Conservation (phyloP, 140 eudicot species). For the Bidens hawaiensis region DNA sequence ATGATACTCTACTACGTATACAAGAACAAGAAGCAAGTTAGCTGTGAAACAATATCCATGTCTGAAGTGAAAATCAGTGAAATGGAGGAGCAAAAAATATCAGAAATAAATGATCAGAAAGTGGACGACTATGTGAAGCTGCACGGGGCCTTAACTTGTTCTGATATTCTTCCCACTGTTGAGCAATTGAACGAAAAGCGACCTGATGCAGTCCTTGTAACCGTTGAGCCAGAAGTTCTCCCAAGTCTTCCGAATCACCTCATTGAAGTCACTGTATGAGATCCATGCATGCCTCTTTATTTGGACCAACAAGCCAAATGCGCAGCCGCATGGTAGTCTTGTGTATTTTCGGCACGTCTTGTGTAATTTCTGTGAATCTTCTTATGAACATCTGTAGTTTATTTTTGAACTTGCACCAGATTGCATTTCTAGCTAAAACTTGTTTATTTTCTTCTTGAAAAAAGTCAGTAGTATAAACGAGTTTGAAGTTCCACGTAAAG, state of each 20-base stretch:
- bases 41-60: neutral
- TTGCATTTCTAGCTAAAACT: neutral
- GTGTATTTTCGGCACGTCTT: neutral
- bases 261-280: slow-evolving; percentile 15
- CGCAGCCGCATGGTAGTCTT: neutral
- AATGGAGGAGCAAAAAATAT: slow-evolving; percentile 20
- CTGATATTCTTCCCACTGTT: slow-evolving; percentile 24
- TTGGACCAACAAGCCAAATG: neutral
- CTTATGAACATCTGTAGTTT: neutral
- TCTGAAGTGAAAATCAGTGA: neutral
- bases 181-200: neutral
- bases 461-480: neutral
- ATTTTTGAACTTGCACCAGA: neutral
- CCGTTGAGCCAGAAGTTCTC: slow-evolving; percentile 4
- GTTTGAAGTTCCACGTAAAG: neutral
- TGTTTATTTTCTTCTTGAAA: neutral
- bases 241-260: slow-evolving; percentile 14
- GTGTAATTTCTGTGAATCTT: no score
- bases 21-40: slow-evolving; percentile 21
- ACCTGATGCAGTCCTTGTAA: neutral
- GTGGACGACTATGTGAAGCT: slow-evolving; percentile 11
- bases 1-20: slow-evolving; percentile 24
- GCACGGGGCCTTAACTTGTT: slow-evolving; percentile 20
- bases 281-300: neutral
- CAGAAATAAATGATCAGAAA: slow-evolving; percentile 6